phyloP scores from a whole-genome alignment of 768 basidiomycete genomes.

The Collybia nuda region DNA sequence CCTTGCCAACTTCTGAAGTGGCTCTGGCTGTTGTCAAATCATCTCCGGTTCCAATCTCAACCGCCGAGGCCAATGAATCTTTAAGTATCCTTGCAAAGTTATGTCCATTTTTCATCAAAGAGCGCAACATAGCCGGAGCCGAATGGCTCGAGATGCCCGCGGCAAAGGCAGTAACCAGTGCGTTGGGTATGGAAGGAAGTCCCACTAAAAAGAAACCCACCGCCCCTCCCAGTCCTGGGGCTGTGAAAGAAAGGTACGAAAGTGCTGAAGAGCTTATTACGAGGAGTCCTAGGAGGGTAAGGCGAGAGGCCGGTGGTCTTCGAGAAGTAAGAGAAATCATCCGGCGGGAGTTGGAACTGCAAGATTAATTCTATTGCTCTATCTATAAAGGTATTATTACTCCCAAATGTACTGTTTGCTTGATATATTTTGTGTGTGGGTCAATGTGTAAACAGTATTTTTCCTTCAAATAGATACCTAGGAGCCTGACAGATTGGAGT shows the following conservation, averaged over 20 bases:
- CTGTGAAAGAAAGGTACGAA: conserved; percentile 47
- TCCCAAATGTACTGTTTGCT: conserved; percentile 17
- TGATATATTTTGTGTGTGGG: conserved; percentile 13
- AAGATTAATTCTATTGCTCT: conserved; percentile 48
- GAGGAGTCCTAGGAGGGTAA: conserved; percentile 73
- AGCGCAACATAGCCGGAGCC: conserved; percentile 56
- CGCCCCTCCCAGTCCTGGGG: conserved; percentile 49
- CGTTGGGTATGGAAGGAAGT: conserved; percentile 26
- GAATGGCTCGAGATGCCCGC: conserved; percentile 68
- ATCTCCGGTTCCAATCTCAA: conserved; percentile 76
- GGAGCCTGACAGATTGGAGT: not conserved
- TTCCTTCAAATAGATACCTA: not conserved
- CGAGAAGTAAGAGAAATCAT: conserved; percentile 83
- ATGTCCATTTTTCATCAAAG: conserved; percentile 80
- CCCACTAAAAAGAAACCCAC: conserved; percentile 37
- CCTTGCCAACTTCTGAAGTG: conserved; percentile 68
- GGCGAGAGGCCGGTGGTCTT: conserved; percentile 69
- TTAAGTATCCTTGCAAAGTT: conserved; percentile 61
- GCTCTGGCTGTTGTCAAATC: conserved; percentile 73
- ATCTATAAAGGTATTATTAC: conserved; percentile 21
- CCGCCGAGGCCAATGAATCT: conserved; percentile 76
- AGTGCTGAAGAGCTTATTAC: conserved; percentile 61
- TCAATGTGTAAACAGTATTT: conserved; percentile 13
- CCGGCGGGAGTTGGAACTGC: conserved; percentile 71
- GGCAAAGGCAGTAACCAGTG: conserved; percentile 20